phyloP scores from a whole-genome alignment of 2,329 filamentous ascomycete species.

The Boeremia lycopersici region DNA sequence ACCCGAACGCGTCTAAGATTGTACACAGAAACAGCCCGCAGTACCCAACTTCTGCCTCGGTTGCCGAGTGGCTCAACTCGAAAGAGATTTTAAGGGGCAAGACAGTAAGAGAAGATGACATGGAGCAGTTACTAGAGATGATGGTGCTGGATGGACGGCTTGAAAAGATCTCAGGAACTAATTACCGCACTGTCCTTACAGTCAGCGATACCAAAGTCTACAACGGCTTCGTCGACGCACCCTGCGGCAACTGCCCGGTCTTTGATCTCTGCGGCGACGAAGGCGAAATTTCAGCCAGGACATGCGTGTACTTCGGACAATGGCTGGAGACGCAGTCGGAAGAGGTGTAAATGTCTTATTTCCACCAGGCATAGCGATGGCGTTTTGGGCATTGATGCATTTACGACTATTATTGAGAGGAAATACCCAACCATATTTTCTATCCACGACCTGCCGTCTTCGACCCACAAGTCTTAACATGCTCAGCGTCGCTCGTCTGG shows the following conservation, averaged over 20 bases:
- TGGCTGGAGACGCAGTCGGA: constrained; percentile 66
- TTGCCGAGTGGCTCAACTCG: constrained; percentile 75
- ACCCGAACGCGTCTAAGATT: constrained; percentile 29
- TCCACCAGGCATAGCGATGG: constrained; percentile 33
- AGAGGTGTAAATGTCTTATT: constrained; percentile 19
- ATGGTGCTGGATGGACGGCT: constrained; percentile 87
- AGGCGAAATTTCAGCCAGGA: constrained; percentile 85
- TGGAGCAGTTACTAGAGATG: constrained; percentile 85
- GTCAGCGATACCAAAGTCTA: constrained; percentile 53
- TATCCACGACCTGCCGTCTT: background rate
- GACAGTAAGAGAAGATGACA: constrained; percentile 68
- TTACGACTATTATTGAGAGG: constrained; percentile 11
- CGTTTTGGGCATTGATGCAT: constrained; percentile 25
- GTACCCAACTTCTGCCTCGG: constrained; percentile 81
- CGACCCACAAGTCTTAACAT: background rate
- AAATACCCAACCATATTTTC: constrained; percentile 18
- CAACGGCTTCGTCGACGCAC: constrained; percentile 85
- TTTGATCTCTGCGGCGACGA: constrained; percentile 92
- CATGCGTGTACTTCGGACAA: constrained; percentile 87
- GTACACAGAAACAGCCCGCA: constrained; percentile 70
- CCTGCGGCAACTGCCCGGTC: constrained; percentile 90
- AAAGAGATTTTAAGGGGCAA: constrained; percentile 75
- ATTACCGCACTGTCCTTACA: constrained; percentile 56
- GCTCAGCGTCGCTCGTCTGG: background rate
- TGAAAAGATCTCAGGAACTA: constrained; percentile 63